Base-by-base conservation (phyloP, 306 rosid species). In the Castanopsis chinensis region DNA sequence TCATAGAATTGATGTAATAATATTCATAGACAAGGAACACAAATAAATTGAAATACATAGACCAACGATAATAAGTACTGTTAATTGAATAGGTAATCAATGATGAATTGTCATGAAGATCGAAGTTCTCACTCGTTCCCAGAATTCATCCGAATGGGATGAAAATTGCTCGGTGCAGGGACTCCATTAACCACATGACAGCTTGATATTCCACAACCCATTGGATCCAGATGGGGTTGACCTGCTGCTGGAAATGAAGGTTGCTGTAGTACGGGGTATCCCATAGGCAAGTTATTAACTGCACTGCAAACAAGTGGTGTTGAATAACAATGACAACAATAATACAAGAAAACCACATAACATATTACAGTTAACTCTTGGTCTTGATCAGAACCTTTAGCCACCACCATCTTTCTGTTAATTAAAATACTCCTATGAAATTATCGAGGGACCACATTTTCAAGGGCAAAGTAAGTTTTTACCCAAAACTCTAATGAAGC, bases 261-360 rank as follows among this genome's bases (percentile, higher is more conserved):
- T 59, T 92, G 93, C 81, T 91, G 98, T 76, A 92, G 90, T 56
- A 94, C 88, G 3, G 98, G 98, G 78, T 94, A 92, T 82, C 98
- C 96, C 94, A 92, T 94, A 23, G 98, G 96, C 75, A 94, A 87
- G 87, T 92, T 93, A 87, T 92, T 94, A 83, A 94, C 98, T 94
- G 97, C 96, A 88, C 96, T 88, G 92, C 90, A 77, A 90, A 92
- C 76, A 89, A 80, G 91, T 71, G 85, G 82, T 86, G 79, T 81
- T 92, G 84, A 86, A 83, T 85, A 72, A 88, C 51, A 78, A 85
- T 59, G 58, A 80, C 59, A 9, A 68, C 11, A 51, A 75, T 28
- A 7, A 43, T 17, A 72, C 13, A 73, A 53, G 71, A 75, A 76
- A 41, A 32, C 71, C 69, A 65, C 54, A 64, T 69, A 21, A 68